Evolutionary conservation across 495 filamentous ascomycete genomes (phyloP).

Genomic region (Bryoglossum gracile): DNA sequence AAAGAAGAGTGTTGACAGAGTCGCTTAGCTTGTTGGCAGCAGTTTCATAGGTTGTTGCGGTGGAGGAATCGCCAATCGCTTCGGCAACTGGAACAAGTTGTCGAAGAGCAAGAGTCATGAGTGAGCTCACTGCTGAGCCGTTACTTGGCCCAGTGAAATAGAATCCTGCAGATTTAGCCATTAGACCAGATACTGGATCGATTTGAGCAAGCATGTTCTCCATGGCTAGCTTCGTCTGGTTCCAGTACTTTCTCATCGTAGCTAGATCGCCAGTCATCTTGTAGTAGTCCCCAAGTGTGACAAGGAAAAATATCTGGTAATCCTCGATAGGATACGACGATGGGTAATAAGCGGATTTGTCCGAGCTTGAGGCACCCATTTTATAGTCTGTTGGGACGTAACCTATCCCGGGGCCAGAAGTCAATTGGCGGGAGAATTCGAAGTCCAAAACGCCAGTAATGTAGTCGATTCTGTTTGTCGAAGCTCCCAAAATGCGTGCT

Average conservation of each 20-base stretch:
- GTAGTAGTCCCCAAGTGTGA: slow-evolving; percentile 22
- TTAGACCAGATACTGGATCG: slow-evolving; percentile 22
- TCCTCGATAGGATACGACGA: slow-evolving; percentile 14
- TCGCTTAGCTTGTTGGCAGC: slow-evolving; percentile 1
- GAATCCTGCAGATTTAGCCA: slow-evolving; percentile 11
- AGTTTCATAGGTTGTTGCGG: background rate
- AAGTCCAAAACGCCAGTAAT: background rate
- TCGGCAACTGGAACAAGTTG: background rate
- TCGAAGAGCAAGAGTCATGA: background rate
- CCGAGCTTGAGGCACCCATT: background rate
- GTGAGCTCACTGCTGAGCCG: background rate
- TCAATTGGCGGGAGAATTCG: slow-evolving; percentile 1
- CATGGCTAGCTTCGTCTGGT: slow-evolving; percentile 17
- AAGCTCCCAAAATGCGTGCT: background rate
- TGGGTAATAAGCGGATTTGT: background rate
- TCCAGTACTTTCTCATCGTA: slow-evolving; percentile 15
- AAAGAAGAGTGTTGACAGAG: slow-evolving; percentile 27
- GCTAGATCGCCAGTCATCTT: slow-evolving; percentile 13
- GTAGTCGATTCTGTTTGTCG: background rate
- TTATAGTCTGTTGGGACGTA: background rate
- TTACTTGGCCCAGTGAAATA: slow-evolving; percentile 13
- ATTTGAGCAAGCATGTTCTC: slow-evolving; percentile 16
- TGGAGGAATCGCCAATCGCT: background rate
- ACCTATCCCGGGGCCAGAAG: background rate
- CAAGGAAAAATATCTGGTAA: slow-evolving; percentile 27